Evolutionary conservation across 495 filamentous ascomycete genomes (phyloP), one percentile per base, ranked within the genome.

Genomic region (Neurospora sp.): DNA sequence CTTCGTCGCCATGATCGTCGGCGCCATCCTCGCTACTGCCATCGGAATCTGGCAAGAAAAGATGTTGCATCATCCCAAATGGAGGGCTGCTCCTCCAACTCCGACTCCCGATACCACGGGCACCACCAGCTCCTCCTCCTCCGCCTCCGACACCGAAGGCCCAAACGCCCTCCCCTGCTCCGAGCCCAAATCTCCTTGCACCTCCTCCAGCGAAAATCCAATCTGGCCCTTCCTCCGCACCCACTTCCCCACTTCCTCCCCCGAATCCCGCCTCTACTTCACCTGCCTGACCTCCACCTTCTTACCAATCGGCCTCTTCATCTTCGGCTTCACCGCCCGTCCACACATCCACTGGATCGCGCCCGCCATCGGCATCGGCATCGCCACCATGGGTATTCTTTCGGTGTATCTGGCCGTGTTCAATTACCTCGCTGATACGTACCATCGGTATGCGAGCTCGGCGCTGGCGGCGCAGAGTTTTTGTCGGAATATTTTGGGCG

Each of bases 401-500:
- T 90, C 89, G 54, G 89, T 98, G 62, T 98, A 97, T 78, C 85
- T 98, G 8, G 92, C 94, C 1, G 91, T 93, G 0, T 97, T 97
- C 83, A 98, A 97, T 77, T 97, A 97, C 76, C 86, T 97, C 16
- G 94, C 94, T n/a, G 95, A 97, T 80, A 91, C 88, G 2, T 98
- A 97, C 80, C 91, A 93, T 78, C 85, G 87, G 0, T 97, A 93
- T 76, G 93, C 94, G 2, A 93, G 90, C 71, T 96, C 92, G 10
- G 94, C 94, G 3, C 84, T 98, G 66, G 95, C 95, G 2, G 94
- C 94, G 12, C 94, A 98, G 82, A 91, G 88, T 6, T 95, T 93
- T 77, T 89, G 90, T 75, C 87, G 95, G 3, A 98, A 98, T 80
- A 85, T 97, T 39, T 84, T 98, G 0, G 94, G 90, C 42, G 95